Conservation (phyloP, 2,329 filamentous ascomycete genomes). For the Shiraia bambusicola region DNA sequence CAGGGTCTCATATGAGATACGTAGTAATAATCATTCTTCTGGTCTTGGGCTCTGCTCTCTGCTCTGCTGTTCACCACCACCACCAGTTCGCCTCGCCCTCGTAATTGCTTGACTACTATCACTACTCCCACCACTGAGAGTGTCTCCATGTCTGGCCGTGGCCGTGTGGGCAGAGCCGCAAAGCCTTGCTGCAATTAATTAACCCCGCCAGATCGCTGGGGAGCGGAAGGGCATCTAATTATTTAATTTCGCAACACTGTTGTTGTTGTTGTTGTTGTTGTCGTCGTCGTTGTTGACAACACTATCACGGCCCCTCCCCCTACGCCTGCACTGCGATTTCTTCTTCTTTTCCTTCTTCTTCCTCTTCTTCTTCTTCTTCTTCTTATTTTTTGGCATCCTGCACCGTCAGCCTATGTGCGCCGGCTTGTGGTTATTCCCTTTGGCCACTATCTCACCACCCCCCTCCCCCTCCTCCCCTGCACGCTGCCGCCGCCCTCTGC, state of each 20-base stretch:
- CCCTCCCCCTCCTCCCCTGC: too few relatives aligned
- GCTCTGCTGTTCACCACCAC: conserved; percentile 5
- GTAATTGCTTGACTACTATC: too few relatives aligned
- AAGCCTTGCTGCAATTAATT: conserved; percentile 4
- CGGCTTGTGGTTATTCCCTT: conserved; percentile 18
- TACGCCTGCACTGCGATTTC: conserved; percentile 3
- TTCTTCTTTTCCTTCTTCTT: too few relatives aligned
- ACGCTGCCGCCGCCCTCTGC: conserved; percentile 15
- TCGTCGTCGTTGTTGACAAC: too few relatives aligned
- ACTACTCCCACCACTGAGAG: too few relatives aligned
- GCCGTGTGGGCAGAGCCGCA: too few relatives aligned
- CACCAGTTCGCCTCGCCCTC: too few relatives aligned
- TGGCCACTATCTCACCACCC: conserved; percentile 27
- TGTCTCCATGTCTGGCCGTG: too few relatives aligned
- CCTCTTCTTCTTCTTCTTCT: conserved; percentile 17
- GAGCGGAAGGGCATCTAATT: conserved; percentile 31
- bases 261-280: too few relatives aligned
- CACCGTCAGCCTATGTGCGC: conserved; percentile 24
- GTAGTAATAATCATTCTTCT: too few relatives aligned
- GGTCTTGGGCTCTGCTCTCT: conserved; percentile 15
- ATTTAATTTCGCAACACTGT: too few relatives aligned
- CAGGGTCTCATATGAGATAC: conserved; percentile 12
- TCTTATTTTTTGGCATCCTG: conserved; percentile 19
- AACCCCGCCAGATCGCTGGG: conserved; percentile 25
- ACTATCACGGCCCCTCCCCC: conserved; percentile 13